Base-by-base conservation (phyloP, 352 stramenopile species). In the Phytophthora kernoviae region DNA sequence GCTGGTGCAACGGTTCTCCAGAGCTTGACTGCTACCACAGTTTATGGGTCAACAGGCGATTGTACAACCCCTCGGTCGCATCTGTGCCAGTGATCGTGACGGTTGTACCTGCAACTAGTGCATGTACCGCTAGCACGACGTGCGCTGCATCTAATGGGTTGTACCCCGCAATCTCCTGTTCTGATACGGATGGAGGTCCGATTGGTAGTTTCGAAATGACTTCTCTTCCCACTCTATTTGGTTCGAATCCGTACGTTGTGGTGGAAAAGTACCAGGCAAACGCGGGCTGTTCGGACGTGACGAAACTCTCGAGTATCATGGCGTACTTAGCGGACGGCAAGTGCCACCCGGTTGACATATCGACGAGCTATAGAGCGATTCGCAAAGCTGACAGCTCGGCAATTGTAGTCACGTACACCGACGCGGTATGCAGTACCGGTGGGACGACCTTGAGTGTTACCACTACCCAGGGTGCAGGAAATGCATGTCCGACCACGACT, bases 311-410 rank as follows among this genome's bases (percentile, higher is more conserved):
- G 5, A n/a, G 6, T 17, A 20, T 54, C 10, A 14, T 30, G 33
- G 42, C 47, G 33, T 46, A 46, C 15, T n/a, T 53, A 21, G 45
- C 45, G 1, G 54, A 56, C 26, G 54, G 45, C 18, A 18, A 37
- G 11, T 62, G 54, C 18, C 54, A 50, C 20, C 33, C 24, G 34
- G 49, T 12, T n/a, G 17, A n/a, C 14, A 8, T n/a, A n/a, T n/a
- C n/a, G n/a, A n/a, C n/a, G n/a, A n/a, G n/a, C n/a, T n/a, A 34
- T 11, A 34, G 30, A 11, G 30, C 30, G 30, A 34, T 14, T 11
- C 30, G 30, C 30, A 34, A 34, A 11, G 6, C 30, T 6, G 30
- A 34, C 11, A 11, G 30, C 30, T 34, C 30, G 6, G 30, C 30
- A 34, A 11, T 34, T 11, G 30, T 34, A 1, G 11, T 34, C 30